A percentile compares a stretch with the other conserved stretches of the same genome.
Conservation (phyloP, 768 basidiomycete species). For the Hortiboletus campestris region DNA sequence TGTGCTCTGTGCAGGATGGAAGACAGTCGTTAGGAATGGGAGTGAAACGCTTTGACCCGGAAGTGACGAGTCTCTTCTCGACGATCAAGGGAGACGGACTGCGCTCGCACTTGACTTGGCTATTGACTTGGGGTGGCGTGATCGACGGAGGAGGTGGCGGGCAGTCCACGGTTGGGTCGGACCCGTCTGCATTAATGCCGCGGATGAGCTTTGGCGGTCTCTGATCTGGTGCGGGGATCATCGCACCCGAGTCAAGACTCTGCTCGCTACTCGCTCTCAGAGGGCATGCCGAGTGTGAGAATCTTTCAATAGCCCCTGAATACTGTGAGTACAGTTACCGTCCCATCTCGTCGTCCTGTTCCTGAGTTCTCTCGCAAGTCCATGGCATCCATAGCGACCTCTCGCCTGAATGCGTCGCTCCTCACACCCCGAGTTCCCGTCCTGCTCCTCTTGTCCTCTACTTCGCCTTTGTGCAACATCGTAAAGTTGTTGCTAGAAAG, state of each 20-base stretch:
- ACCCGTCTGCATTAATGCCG: background rate
- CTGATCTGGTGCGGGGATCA: background rate
- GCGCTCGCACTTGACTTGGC: slow-evolving; percentile 21
- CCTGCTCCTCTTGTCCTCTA: slow-evolving; percentile 22
- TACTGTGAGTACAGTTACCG: background rate
- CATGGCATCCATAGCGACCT: slow-evolving; percentile 19
- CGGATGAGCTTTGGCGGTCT: slow-evolving; percentile 19
- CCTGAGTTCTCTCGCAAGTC: background rate
- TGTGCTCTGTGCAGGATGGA: slow-evolving; percentile 16
- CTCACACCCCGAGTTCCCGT: slow-evolving; percentile 23
- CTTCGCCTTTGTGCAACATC: slow-evolving; percentile 13
- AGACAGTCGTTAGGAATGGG: slow-evolving; percentile 30
- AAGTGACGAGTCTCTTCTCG: slow-evolving; percentile 23
- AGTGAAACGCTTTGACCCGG: slow-evolving; percentile 27
- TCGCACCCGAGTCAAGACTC: background rate
- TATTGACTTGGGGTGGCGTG: slow-evolving; percentile 14
- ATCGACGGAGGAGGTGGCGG: background rate
- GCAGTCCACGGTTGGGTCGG: background rate
- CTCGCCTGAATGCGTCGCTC: slow-evolving; percentile 26
- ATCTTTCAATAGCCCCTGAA: background rate
- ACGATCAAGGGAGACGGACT: slow-evolving; percentile 11
- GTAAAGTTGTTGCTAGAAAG: background rate
- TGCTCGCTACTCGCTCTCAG: too few relatives aligned
- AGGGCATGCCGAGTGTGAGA: background rate
- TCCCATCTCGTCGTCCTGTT: background rate